Conservation (phyloP, 2,329 filamentous ascomycete species). For the Chaetomium globosum region DNA sequence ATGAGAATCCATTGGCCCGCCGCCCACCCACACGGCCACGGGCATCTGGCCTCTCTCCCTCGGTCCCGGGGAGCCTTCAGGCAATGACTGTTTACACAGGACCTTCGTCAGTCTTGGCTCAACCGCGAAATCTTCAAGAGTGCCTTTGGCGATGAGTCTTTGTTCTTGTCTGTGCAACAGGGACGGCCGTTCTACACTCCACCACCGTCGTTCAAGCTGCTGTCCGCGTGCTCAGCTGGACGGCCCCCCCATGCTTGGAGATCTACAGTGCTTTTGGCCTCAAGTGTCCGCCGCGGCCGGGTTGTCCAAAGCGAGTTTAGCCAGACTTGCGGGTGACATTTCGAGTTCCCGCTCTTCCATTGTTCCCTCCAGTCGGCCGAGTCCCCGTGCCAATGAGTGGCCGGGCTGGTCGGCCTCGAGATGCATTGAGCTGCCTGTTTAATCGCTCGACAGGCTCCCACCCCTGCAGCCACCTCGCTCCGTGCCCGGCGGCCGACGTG, state of each 20-base stretch:
- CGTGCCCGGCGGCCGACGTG: slow-evolving; percentile 35
- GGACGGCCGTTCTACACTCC: background rate
- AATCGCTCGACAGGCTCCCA: slow-evolving; percentile 40
- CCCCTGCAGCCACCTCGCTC: slow-evolving; percentile 39
- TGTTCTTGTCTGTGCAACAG: background rate
- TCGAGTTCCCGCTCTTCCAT: slow-evolving; percentile 27
- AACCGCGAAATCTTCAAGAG: background rate
- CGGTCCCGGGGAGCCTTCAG: slow-evolving; percentile 20
- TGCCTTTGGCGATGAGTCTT: background rate
- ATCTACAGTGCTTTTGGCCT: slow-evolving; percentile 29
- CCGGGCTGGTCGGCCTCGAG: slow-evolving; percentile 30
- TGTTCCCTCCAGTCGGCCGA: slow-evolving; percentile 33
- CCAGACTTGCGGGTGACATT: slow-evolving; percentile 27
- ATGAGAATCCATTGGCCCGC: slow-evolving; percentile 30
- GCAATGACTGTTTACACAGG: background rate
- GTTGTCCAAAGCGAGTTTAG: slow-evolving; percentile 36
- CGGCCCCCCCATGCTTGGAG: slow-evolving; percentile 21
- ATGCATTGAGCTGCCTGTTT: slow-evolving; percentile 41
- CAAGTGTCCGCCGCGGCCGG: slow-evolving; percentile 27
- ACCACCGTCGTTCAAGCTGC: background rate
- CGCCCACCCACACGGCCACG: slow-evolving; percentile 19
- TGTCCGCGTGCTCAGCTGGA: slow-evolving; percentile 6
- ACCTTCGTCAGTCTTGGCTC: background rate
- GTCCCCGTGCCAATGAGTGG: slow-evolving; percentile 39
- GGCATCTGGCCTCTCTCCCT: slow-evolving; percentile 16